A percentile compares a stretch with the other conserved stretches of the same genome.
Conservation (phyloP, 2,329 filamentous ascomycete species). For the Zymoseptoria brevis region DNA sequence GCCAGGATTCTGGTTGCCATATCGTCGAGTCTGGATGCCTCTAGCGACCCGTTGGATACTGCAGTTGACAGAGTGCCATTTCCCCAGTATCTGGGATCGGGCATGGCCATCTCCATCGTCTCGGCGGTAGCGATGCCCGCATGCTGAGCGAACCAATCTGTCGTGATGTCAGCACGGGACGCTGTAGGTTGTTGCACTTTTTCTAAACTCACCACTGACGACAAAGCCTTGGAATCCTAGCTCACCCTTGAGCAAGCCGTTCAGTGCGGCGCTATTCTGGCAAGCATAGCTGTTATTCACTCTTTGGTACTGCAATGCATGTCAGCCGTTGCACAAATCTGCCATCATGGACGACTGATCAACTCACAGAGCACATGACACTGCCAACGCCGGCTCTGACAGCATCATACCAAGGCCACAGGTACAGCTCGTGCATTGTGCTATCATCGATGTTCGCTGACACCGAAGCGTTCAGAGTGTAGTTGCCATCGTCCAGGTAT, state of each 20-base stretch:
- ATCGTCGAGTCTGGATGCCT: slow-evolving; percentile 22
- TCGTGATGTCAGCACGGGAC: neutral
- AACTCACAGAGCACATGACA: slow-evolving; percentile 58
- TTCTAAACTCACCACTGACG: slow-evolving; percentile 32
- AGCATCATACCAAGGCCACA: slow-evolving; percentile 77
- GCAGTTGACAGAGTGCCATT: slow-evolving; percentile 21
- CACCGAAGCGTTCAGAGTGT: slow-evolving; percentile 34
- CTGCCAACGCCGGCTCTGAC: slow-evolving; percentile 72
- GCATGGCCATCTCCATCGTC: slow-evolving; percentile 26
- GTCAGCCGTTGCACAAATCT: neutral
- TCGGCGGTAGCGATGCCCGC: slow-evolving; percentile 19
- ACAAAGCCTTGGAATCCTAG: slow-evolving; percentile 30
- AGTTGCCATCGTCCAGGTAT: neutral
- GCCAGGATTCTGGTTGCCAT: slow-evolving; percentile 26
- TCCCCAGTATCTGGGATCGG: slow-evolving; percentile 19
- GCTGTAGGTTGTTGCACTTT: neutral
- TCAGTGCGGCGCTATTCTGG: slow-evolving; percentile 54
- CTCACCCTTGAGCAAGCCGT: slow-evolving; percentile 59
- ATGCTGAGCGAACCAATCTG: slow-evolving; percentile 36
- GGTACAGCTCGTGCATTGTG: slow-evolving; percentile 67
- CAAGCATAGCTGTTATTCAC: slow-evolving; percentile 63
- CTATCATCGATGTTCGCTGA: slow-evolving; percentile 67
- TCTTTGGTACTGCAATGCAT: slow-evolving; percentile 48
- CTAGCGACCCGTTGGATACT: slow-evolving; percentile 24
- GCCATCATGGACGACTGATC: neutral